Conservation (phyloP, 1,139 yeast species). For the Meyerozyma sp. region DNA sequence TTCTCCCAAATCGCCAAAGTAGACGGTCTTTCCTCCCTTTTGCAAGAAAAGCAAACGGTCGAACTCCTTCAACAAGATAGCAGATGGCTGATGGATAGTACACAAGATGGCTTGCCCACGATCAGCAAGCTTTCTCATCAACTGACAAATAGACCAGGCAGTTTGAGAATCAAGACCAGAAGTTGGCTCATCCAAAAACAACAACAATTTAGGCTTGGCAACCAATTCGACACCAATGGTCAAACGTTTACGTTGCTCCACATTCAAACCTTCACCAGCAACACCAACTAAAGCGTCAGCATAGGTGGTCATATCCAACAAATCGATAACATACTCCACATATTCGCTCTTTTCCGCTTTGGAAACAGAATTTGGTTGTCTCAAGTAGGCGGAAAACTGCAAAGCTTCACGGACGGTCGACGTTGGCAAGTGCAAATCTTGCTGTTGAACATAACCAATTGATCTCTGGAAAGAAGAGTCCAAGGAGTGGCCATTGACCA, state of each 20-base stretch:
- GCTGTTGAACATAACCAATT: constrained; percentile 82
- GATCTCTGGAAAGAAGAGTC: constrained; percentile 74
- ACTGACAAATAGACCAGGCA: constrained; percentile 79
- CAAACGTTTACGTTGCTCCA: constrained; percentile 80
- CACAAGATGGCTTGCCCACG: constrained; percentile 82
- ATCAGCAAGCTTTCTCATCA: constrained; percentile 68
- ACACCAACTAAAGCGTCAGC: constrained; percentile 84
- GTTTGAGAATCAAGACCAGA: constrained; percentile 92
- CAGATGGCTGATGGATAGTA: constrained; percentile 83
- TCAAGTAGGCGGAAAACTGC: constrained; percentile 63
- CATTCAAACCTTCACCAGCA: constrained; percentile 73
- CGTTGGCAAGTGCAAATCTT: constrained; percentile 69
- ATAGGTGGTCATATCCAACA: constrained; percentile 67
- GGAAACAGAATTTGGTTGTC: constrained; percentile 58
- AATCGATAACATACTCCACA: constrained; percentile 64
- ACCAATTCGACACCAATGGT: constrained; percentile 86
- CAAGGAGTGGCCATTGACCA: constrained; percentile 66
- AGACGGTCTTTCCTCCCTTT: constrained; percentile 73
- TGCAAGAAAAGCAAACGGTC: constrained; percentile 70
- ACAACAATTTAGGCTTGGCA: constrained; percentile 75
- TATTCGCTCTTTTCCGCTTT: constrained; percentile 59
- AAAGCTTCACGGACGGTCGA: constrained; percentile 79
- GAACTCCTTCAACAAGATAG: constrained; percentile 68
- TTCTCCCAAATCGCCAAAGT: constrained; percentile 74
- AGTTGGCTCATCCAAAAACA: constrained; percentile 89